Percentiles rank a stretch among this genome's conserved stretches.
Conservation (phyloP, 805 yeast species). For the Monosporozyma solicola region DNA sequence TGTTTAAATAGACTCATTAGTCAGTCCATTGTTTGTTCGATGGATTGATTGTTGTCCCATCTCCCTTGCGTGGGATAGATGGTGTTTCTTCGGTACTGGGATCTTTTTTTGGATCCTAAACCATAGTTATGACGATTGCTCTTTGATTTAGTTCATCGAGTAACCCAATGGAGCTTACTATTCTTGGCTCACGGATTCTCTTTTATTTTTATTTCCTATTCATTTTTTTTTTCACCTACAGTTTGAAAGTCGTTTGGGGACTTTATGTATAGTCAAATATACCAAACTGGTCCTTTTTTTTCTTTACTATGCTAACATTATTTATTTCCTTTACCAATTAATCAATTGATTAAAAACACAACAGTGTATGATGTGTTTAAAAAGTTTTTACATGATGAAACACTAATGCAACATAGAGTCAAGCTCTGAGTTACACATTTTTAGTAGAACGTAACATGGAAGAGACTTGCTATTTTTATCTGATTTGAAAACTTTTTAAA, state of each 20-base stretch:
- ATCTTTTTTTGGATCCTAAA: conserved; percentile 42
- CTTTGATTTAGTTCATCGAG: conserved; percentile 16
- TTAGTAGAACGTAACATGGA: conserved; percentile 30
- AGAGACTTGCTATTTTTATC: conserved; percentile 54
- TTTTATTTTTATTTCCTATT: conserved; percentile 16
- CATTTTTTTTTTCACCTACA: conserved; percentile 16
- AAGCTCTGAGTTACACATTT: conserved; percentile 60
- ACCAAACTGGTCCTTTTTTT: conserved; percentile 37
- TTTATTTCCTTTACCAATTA: background rate
- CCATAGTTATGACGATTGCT: conserved; percentile 70
- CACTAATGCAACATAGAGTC: conserved; percentile 78
- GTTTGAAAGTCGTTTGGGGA: conserved; percentile 25
- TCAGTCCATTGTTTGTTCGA: background rate
- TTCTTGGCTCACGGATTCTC: conserved; percentile 53
- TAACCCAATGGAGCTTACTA: conserved; percentile 85
- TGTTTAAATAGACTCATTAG: conserved; percentile 33
- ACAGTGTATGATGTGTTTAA: background rate
- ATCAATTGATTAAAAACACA: background rate
- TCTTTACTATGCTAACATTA: background rate
- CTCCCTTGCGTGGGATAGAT: conserved; percentile 5
- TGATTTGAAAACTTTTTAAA: conserved; percentile 10
- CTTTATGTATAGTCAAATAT: conserved; percentile 55
- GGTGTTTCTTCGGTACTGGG: conserved; percentile 51
- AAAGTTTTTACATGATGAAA: conserved; percentile 49
- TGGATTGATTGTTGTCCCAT: background rate